Evolutionary conservation across 805 yeast species (phyloP).

Genomic region (Saccharomyces paradoxus): DNA sequence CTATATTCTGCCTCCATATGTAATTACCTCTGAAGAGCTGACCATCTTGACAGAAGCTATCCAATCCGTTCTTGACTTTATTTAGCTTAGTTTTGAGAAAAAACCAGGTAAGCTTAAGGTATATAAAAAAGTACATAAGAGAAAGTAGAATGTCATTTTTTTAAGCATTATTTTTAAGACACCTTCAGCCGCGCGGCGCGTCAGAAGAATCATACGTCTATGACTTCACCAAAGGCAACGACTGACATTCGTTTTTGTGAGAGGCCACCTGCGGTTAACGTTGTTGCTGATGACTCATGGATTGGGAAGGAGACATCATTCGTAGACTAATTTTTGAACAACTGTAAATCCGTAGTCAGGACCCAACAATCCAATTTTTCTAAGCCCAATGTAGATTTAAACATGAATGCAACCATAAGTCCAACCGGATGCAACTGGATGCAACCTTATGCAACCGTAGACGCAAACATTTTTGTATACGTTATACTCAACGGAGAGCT

Average conservation of each 20-base stretch:
- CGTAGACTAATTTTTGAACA: neutral
- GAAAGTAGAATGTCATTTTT: neutral
- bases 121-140: neutral
- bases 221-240: neutral
- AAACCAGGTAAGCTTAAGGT: neutral
- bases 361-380: neutral
- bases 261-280: neutral
- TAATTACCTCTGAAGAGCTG: slow-evolving; percentile 15
- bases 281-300: neutral
- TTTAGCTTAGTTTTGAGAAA: neutral
- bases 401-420: neutral
- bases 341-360: neutral
- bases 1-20: slow-evolving; percentile 25
- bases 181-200: neutral
- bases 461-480: neutral
- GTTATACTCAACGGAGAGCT: neutral
- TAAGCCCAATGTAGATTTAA: neutral
- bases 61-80: neutral
- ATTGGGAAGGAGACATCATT: neutral
- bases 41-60: neutral
- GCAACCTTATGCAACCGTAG: neutral
- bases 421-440: too few relatives aligned
- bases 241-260: neutral
- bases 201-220: neutral
- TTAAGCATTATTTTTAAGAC: neutral